phyloP scores from a whole-genome alignment of 2,329 filamentous ascomycete genomes.

The Arthrinium puccinioides region DNA sequence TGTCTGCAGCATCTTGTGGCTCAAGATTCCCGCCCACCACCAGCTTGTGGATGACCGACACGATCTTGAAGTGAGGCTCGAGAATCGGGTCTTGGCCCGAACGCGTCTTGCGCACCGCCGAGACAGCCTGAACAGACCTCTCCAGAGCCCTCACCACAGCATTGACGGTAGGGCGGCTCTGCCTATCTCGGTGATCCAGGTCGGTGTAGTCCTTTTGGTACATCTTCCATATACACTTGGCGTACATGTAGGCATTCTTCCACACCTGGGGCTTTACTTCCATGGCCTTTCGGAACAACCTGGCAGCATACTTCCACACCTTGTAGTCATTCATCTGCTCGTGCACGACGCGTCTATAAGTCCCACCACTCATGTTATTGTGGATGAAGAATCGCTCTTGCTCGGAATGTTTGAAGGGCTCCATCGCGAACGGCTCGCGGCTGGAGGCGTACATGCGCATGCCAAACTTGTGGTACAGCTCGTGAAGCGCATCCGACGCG shows the following conservation, averaged over 20 bases:
- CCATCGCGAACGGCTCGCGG: constrained; percentile 56
- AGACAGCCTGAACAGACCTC: constrained; percentile 41
- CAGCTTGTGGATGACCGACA: constrained; percentile 76
- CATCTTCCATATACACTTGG: constrained; percentile 60
- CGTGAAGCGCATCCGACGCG: constrained; percentile 41
- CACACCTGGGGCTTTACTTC: constrained; percentile 46
- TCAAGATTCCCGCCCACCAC: constrained; percentile 47
- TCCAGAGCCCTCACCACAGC: constrained; percentile 42
- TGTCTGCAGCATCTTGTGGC: constrained; percentile 39
- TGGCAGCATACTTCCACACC: constrained; percentile 54
- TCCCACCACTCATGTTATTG: constrained; percentile 35
- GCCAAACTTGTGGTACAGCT: constrained; percentile 53
- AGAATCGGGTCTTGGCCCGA: constrained; percentile 67
- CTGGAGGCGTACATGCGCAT: constrained; percentile 57
- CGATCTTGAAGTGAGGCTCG: constrained; percentile 88
- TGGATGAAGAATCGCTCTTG: constrained; percentile 52
- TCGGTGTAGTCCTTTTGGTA: constrained; percentile 40
- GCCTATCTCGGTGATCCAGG: constrained; percentile 35
- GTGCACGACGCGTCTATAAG: constrained; percentile 45
- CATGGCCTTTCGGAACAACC: constrained; percentile 49
- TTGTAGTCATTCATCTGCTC: constrained; percentile 52
- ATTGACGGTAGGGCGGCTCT: constrained; percentile 28
- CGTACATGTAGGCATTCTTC: constrained; percentile 55
- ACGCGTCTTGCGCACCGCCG: constrained; percentile 45
- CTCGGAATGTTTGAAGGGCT: constrained; percentile 50